Base-by-base conservation (phyloP, 2,329 filamentous ascomycete genomes). In the Lecanicillium sp. region DNA sequence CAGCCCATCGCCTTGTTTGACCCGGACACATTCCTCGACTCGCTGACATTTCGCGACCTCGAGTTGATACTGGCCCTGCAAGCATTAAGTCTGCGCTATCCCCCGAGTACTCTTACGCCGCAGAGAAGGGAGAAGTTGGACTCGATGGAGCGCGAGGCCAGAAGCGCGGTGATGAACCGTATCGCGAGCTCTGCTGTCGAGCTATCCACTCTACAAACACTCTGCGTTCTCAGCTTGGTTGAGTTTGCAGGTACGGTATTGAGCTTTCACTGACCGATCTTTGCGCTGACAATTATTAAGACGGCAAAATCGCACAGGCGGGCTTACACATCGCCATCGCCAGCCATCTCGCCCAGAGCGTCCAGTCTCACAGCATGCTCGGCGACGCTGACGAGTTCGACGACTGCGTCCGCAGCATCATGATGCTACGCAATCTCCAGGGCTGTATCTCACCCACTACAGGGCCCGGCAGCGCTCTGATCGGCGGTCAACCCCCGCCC, bases 1-100 rank as follows among this genome's bases (percentile, higher is more conserved):
- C 74, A 78, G 43, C 73, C 73, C 5, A 60, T 78, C 19, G 67
- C 68, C 14, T 58, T 78, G 0, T 77, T 78, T 43, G 60, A 67
- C 15, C 55, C 63, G 10, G 59, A 62, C 4, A 62, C 54, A 2
- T 73, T 77, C 51, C 47, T 74, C 8, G 51, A 58, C 5, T 69
- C 61, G 30, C 55, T 75, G 6, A 53, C 59, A 12, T 54, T 60
- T 19, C 64, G 73, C 9, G 59, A 64, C n/a, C 56, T 56, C 0
- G 66, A 67, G 46, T 46, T 70, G 2, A 42, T 66, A 0, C 59
- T 67, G 12, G 55, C 63, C 0, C 44, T 63, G 50, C 55, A 75
- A 24, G 67, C 70, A 3, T 52, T 77, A 32, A 63, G 64, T 2
- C 58, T 67, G 3, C 64, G 74, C 3, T 77, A 75, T 48, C 65